Evolutionary conservation across 2,329 filamentous ascomycete species (phyloP), one percentile per base, ranked within the genome.

Genomic region (Simplicillium aogashimaense): DNA sequence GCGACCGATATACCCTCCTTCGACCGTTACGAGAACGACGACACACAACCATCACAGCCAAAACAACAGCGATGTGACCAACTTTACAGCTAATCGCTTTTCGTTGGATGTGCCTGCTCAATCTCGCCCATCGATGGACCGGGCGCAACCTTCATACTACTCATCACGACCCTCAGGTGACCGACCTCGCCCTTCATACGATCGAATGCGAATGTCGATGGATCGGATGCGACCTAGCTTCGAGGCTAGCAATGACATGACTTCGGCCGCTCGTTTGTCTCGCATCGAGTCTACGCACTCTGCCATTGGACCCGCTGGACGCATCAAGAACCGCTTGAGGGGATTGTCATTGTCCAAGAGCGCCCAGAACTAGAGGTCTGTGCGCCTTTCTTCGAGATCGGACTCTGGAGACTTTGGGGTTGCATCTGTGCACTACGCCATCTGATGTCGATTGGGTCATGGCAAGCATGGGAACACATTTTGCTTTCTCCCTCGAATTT

Each of bases 31-130:
- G 13, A 74, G 78, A 35, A 78, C 78, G 35, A 90, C 84, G 28
- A 60, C 60, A 16, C 83, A 92, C 57, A 90, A 79, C 47, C 69
- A 88, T 48, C 81, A 82, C 38, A 92, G 86, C 53, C 86, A 94
- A 56, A 94, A 90, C 51, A 87, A 88, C 45, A 95, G 89, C 63
- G 89, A 95, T 60, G 90, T 87, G 45, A 95, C 92, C 37, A 89
- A 94, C 52, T 94, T 88, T 59, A 94, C 87, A 16, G 67, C 72
- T 37, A 76, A 78, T 50, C 74, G 79, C 45, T 65, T 70, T 49
- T 81, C 81, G 13, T 57, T 78, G 47, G 81, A 84, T 43, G 57
- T 65, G 37, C 56, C 59, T 14, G 38, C 37, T n/a, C 37, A 47
- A 39, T 37, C 40, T 36, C 65, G 76, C 20, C 73, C 71, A 18